Percentiles rank a stretch among this genome's conserved stretches.
Evolutionary conservation across 208 protist genomes (phyloP).

Genomic region (Wallacemonas collosoma): DNA sequence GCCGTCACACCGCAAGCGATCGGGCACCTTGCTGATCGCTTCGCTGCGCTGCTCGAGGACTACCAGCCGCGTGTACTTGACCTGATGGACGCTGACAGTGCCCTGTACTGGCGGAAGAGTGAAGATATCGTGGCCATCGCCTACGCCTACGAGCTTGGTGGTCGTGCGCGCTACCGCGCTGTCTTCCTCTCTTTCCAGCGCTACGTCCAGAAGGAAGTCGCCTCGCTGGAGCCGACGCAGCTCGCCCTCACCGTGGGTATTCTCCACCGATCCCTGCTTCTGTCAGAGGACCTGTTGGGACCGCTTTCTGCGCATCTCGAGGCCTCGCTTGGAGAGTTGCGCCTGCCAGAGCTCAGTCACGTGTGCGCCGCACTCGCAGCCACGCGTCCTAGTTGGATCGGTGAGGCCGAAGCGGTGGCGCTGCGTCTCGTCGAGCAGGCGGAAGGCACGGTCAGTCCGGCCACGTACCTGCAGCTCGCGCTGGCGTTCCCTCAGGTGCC

Average conservation of each 20-base stretch:
- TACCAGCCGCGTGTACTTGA: conserved; percentile 55
- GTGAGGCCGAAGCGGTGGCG: conserved; percentile 71
- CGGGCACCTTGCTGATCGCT: conserved; percentile 46
- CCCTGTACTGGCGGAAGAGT: conserved; percentile 52
- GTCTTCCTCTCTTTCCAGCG: conserved; percentile 62
- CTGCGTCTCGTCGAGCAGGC: conserved; percentile 41
- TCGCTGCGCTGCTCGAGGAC: conserved; percentile 70
- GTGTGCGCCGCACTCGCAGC: conserved; percentile 80
- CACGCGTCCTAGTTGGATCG: conserved; percentile 69
- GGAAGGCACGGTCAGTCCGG: conserved; percentile 20
- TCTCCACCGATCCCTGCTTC: conserved; percentile 68
- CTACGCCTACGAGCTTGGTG: conserved; percentile 84
- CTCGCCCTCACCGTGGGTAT: conserved; percentile 83
- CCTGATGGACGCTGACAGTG: conserved; percentile 51
- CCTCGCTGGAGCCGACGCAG: conserved; percentile 66
- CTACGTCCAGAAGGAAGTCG: conserved; percentile 54
- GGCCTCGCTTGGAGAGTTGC: conserved; percentile 72
- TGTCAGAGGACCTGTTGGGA: conserved; percentile 52
- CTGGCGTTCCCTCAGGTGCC: conserved; percentile 75
- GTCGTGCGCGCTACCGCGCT: conserved; percentile 54
- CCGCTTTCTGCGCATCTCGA: conserved; percentile 68
- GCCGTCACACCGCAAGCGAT: conserved; percentile 29
- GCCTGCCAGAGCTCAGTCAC: conserved; percentile 78
- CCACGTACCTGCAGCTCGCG: conserved; percentile 61
- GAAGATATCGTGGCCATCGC: conserved; percentile 66